A percentile compares a stretch with the other conserved stretches of the same genome.
Conservation (phyloP, 2,329 filamentous ascomycete species). For the Alternaria sp. region DNA sequence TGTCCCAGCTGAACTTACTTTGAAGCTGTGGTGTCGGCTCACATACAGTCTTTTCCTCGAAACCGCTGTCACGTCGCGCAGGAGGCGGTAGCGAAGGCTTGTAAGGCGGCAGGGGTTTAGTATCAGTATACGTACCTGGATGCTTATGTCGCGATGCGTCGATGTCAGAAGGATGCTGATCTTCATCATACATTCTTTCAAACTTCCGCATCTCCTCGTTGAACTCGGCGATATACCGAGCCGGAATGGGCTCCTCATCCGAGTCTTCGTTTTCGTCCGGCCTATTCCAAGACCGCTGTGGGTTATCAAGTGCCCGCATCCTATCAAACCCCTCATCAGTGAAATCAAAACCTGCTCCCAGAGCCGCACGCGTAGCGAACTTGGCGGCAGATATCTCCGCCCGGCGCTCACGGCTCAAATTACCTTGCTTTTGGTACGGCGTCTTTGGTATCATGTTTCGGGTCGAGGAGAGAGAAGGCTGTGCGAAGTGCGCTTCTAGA, state of each 20-base stretch:
- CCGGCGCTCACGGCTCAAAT: conserved; percentile 4
- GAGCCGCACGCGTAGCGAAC: conserved; percentile 18
- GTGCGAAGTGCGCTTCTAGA: conserved; percentile 9
- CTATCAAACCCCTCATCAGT: conserved; percentile 1
- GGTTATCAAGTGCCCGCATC: not conserved
- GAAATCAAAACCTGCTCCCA: conserved; percentile 17
- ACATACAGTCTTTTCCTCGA: not conserved
- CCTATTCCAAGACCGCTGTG: not conserved
- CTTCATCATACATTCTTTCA: conserved; percentile 6
- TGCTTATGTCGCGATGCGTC: not conserved
- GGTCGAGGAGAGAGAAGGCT: not conserved
- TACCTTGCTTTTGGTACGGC: conserved; percentile 1
- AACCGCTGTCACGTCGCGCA: not conserved
- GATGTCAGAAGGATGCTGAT: not conserved
- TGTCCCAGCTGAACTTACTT: conserved; percentile 3
- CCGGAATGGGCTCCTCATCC: conserved; percentile 8
- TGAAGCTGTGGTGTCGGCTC: not conserved
- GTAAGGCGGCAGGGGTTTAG: not conserved
- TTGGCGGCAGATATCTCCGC: conserved; percentile 10
- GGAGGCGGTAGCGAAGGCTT: not conserved
- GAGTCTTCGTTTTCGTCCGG: not conserved
- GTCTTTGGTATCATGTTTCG: not conserved
- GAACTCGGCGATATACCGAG: conserved; percentile 24
- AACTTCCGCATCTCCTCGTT: conserved; percentile 18
- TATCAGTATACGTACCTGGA: not conserved